Evolutionary conservation across 257 asterid genomes (phyloP), one percentile per base, ranked within the genome.

Genomic region (Solanum clarkiae): DNA sequence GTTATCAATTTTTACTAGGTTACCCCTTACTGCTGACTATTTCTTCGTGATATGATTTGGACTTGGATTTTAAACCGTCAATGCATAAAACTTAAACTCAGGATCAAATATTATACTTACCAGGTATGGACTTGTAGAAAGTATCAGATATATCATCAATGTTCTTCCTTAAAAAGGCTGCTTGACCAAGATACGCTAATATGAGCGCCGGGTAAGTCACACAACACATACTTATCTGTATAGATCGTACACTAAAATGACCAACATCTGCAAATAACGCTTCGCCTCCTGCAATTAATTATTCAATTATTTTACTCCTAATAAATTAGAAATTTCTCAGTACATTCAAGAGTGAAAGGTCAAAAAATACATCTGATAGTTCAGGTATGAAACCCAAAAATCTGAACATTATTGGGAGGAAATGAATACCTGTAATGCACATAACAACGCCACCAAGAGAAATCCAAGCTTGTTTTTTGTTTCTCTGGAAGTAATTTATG

Each of bases 261-360:
- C 93, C 97, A 29, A 94, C 89, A 65, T 94, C 95, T 0, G 95
- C 97, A 84, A 93, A 94, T 44, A 94, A 62, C 8, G 98, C 98
- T 85, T 93, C 98, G 2, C 93, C 83, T 79, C 97, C 95, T 91
- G 90, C 86, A 83, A 55, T 71, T 49, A 15, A 14, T 40, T 40
- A 10, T 9, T 40, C 80, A 70, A 70, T 36, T 63, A 40, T 40
- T 40, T 70, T 5, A 70, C 54, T 40, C 54, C 17, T 2, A 49
- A 42, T 8, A 47, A 44, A 11, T 69, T 5, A 53, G 8, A 36
- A 13, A 0, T 14, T 49, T 75, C 24, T 75, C n/a, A 4, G 0
- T 49, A 24, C 59, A 0, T 8, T 47, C 22, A 45, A 74, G 32
- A 12, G 22, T 49, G 11, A 1, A 8, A 12, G 2, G 20, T 57